These are phyloP conservation scores for Arthrobotrys musiformis DNA, from an alignment of 2,329 filamentous ascomycete species.

Conservation along the genomic window DNA sequence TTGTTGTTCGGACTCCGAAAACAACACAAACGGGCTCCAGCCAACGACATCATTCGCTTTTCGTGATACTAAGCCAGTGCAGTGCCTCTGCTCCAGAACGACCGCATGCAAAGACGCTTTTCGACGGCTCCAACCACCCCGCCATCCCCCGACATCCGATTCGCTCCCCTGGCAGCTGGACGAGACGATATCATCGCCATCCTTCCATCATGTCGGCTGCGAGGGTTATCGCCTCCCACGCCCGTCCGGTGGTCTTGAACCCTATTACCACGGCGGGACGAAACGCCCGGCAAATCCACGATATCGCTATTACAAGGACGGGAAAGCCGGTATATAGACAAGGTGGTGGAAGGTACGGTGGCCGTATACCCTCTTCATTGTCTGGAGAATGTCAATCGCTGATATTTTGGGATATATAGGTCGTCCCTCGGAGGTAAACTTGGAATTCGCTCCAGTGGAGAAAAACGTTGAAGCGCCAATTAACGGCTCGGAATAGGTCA, in stretches of 20 bases:
- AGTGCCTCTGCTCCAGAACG: constrained; percentile 8
- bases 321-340: constrained; percentile 94
- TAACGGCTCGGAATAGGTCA: constrained; percentile 72
- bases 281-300: constrained; percentile 71
- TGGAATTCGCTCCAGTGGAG: neutral
- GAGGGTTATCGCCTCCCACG: constrained; percentile 63
- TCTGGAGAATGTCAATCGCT: constrained; percentile 8
- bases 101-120: constrained; percentile 44
- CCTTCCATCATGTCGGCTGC: constrained; percentile 46
- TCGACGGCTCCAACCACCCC: constrained; percentile 16
- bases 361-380: constrained; percentile 45
- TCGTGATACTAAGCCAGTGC: constrained; percentile 39
- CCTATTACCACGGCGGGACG: constrained; percentile 60
- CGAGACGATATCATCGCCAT: constrained; percentile 7
- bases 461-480: constrained; percentile 41
- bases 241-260: constrained; percentile 62
- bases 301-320: constrained; percentile 92
- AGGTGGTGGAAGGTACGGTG: constrained; percentile 80
- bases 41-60: constrained; percentile 55
- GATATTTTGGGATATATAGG: constrained; percentile 65
- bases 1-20: constrained; percentile 16
- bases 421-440: constrained; percentile 83
- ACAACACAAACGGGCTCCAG: constrained; percentile 42
- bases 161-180: constrained; percentile 17
- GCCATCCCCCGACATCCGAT: constrained; percentile 18